Base-by-base conservation (phyloP, 768 basidiomycete genomes). In the Phlebiopsis flavidoalba region DNA sequence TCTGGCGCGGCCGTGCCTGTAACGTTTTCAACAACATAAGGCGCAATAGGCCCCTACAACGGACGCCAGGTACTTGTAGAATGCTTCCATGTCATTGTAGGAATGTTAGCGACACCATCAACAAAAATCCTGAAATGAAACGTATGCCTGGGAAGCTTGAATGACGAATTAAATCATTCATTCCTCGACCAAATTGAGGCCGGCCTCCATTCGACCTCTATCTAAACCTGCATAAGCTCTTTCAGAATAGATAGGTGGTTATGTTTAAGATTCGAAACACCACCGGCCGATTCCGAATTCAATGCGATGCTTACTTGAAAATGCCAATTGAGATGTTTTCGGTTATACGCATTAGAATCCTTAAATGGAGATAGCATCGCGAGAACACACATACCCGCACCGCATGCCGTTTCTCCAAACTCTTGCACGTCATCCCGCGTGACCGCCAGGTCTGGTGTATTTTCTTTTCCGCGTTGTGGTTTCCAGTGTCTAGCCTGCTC, bases 201-300 rank as follows among this genome's bases (percentile, higher is more conserved):
- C 93, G 8, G 92, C 92, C 65, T 90, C 88, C 93, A 95, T 95
- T 63, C 75, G 79, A 1, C 87, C 91, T 66, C 91, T 77, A n/a
- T n/a, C n/a, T n/a, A n/a, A n/a, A n/a, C n/a, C n/a, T n/a, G n/a
- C n/a, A n/a, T n/a, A n/a, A n/a, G n/a, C n/a, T n/a, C n/a, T n/a
- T n/a, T n/a, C n/a, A n/a, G n/a, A n/a, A n/a, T n/a, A n/a, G n/a
- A n/a, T n/a, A n/a, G n/a, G n/a, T n/a, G n/a, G n/a, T n/a, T n/a
- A n/a, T n/a, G n/a, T n/a, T n/a, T n/a, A n/a, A n/a, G n/a, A n/a
- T n/a, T n/a, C n/a, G n/a, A n/a, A n/a, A n/a, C n/a, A n/a, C n/a
- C n/a, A 87, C 92, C 92, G 59, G 93, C 91, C 22, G 93, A n/a
- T 95, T 5, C 93, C 93, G 71, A 95, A 95, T 61, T 88, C 83